A percentile compares a stretch with the other conserved stretches of the same genome.
Conservation (phyloP, 495 filamentous ascomycete species). For the Niebla homalea region DNA sequence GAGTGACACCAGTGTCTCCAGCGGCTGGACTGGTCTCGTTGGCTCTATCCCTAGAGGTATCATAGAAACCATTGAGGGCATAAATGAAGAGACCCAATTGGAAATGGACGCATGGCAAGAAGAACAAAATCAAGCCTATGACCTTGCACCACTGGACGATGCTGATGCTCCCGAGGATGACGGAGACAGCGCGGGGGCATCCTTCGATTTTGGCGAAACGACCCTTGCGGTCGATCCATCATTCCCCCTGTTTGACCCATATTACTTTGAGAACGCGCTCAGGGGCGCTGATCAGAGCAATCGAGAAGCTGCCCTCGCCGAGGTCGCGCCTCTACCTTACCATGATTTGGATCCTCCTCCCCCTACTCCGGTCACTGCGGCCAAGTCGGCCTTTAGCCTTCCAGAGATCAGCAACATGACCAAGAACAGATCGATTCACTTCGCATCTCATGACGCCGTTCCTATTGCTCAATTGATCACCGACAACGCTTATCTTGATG, state of each 20-base stretch:
- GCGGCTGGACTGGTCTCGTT: no score
- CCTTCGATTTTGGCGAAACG: no score
- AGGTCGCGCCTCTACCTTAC: conserved; percentile 34
- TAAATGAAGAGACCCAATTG: no score
- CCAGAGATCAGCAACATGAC: not conserved
- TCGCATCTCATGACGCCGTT: not conserved
- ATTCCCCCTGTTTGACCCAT: no score
- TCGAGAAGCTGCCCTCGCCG: conserved; percentile 30
- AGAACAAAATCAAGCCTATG: not conserved
- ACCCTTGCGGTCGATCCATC: no score
- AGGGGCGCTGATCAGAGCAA: conserved; percentile 15
- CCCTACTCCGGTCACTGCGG: conserved; percentile 4
- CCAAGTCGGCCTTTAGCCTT: not conserved
- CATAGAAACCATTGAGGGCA: no score
- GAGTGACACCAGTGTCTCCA: not conserved
- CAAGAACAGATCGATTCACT: not conserved
- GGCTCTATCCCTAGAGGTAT: no score
- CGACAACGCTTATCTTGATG: conserved; percentile 20
- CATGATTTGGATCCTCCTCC: conserved; percentile 44
- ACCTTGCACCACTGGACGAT: no score
- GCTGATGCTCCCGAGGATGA: no score
- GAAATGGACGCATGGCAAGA: not conserved
- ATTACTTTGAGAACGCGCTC: not conserved
- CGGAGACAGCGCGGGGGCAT: no score
- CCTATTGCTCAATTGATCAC: conserved; percentile 30